Percentiles rank a stretch among this genome's conserved stretches.
phyloP scores from a whole-genome alignment of 2,329 filamentous ascomycete genomes.

The Xylaria sp. region DNA sequence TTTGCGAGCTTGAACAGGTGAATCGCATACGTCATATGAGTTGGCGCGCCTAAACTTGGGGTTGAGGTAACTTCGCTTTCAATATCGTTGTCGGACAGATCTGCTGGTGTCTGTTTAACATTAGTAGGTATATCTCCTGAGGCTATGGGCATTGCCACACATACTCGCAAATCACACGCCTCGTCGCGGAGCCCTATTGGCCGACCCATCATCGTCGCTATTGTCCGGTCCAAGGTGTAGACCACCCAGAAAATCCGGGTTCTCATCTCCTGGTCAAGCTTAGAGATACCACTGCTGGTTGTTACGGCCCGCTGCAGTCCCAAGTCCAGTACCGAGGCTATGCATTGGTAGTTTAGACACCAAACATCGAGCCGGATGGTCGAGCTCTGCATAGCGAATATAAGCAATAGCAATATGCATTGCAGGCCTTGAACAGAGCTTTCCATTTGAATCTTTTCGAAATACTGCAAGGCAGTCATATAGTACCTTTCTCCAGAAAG shows the following conservation, averaged over 20 bases:
- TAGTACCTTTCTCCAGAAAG: slow-evolving; percentile 62
- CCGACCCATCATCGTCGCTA: slow-evolving; percentile 66
- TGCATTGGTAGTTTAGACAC: slow-evolving; percentile 66
- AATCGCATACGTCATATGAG: slow-evolving; percentile 55
- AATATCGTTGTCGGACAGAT: slow-evolving; percentile 39
- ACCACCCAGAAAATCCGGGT: slow-evolving; percentile 66
- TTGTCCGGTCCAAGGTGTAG: slow-evolving; percentile 60
- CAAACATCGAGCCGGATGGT: slow-evolving; percentile 61
- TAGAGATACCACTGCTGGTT: slow-evolving; percentile 54
- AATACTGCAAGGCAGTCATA: slow-evolving; percentile 57
- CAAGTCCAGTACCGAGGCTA: slow-evolving; percentile 61
- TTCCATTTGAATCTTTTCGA: slow-evolving; percentile 59
- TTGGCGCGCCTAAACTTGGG: background rate
- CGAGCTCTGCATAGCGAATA: slow-evolving; percentile 63
- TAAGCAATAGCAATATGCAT: slow-evolving; percentile 57
- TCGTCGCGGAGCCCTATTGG: slow-evolving; percentile 66
- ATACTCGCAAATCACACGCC: slow-evolving; percentile 61
- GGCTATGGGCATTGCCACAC: background rate
- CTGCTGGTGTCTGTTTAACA: slow-evolving; percentile 30
- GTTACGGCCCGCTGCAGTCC: slow-evolving; percentile 62
- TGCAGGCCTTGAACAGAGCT: slow-evolving; percentile 61
- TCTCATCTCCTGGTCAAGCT: slow-evolving; percentile 64
- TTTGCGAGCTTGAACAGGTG: slow-evolving; percentile 60
- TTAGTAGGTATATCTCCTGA: background rate
- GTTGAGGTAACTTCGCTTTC: slow-evolving; percentile 5